phyloP scores from a whole-genome alignment of 1,139 yeast species.

The Hemisphaericaspora subhashii region DNA sequence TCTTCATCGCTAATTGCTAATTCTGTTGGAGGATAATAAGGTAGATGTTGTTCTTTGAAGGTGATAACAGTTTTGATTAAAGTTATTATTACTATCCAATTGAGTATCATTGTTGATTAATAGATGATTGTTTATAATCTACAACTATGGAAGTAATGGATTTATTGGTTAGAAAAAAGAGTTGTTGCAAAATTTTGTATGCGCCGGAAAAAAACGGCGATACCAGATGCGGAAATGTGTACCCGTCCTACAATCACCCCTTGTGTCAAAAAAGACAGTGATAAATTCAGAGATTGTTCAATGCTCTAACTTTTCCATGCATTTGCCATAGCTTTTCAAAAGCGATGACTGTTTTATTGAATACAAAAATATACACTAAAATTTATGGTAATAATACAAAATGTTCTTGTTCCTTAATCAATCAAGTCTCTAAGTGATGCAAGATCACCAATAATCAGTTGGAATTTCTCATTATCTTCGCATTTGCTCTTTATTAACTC shows the following conservation, averaged over 20 bases:
- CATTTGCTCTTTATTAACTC: constrained; percentile 10
- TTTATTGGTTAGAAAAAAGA: neutral
- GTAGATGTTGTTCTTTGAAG: constrained; percentile 5
- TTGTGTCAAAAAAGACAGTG: too few species aligned
- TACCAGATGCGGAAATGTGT: too few species aligned
- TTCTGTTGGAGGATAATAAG: constrained; percentile 15
- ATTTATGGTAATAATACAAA: neutral
- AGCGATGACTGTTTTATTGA: neutral
- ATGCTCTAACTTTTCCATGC: too few species aligned
- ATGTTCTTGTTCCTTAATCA: neutral
- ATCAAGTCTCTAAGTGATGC: constrained; percentile 1
- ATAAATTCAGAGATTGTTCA: too few species aligned
- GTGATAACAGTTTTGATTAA: constrained; percentile 6
- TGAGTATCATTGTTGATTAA: constrained; percentile 1
- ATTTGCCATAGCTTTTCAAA: neutral
- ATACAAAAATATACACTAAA: neutral
- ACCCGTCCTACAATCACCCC: too few species aligned
- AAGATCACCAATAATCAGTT: constrained; percentile 6
- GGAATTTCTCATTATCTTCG: constrained; percentile 4
- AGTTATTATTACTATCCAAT: neutral
- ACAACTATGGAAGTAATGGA: too few species aligned
- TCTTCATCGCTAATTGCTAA: constrained; percentile 16
- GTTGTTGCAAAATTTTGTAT: neutral
- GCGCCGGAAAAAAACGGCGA: too few species aligned
- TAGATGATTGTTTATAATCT: too few species aligned